These are phyloP conservation scores for Cystobasidium onofrii DNA, from an alignment of 768 basidiomycete genomes.

Conservation along the genomic window DNA sequence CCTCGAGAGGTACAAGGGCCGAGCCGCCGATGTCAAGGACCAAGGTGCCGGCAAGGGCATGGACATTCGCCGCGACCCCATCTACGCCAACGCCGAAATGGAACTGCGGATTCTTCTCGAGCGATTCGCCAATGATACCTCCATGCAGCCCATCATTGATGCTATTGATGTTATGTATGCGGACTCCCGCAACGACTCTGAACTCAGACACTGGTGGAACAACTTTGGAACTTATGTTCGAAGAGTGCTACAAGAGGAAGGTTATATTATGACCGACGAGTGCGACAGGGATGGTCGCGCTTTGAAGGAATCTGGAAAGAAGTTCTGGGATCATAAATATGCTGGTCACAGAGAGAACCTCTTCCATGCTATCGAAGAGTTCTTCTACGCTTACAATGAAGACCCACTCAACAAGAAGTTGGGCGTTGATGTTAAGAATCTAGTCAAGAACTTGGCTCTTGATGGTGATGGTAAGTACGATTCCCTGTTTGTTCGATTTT, in stretches of 20 bases:
- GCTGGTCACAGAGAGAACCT: constrained; percentile 70
- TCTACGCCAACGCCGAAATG: constrained; percentile 50
- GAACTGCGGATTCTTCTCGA: constrained; percentile 71
- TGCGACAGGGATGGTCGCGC: constrained; percentile 59
- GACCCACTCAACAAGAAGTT: constrained; percentile 58
- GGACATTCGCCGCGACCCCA: constrained; percentile 51
- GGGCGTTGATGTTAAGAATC: constrained; percentile 60
- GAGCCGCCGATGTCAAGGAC: constrained; percentile 50
- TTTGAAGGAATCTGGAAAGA: constrained; percentile 62
- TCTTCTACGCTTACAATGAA: constrained; percentile 74
- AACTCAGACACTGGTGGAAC: constrained; percentile 49
- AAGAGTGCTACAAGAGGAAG: constrained; percentile 41
- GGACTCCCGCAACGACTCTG: constrained; percentile 66
- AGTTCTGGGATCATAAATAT: constrained; percentile 67
- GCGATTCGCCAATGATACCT: constrained; percentile 71
- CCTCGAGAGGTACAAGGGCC: constrained; percentile 46
- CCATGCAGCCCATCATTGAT: constrained; percentile 61
- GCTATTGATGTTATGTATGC: constrained; percentile 63
- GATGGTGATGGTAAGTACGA: constrained; percentile 56
- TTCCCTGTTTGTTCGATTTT: too few relatives aligned
- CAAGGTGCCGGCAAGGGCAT: constrained; percentile 46
- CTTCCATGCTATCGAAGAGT: constrained; percentile 61
- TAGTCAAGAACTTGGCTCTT: constrained; percentile 72
- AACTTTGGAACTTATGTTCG: constrained; percentile 41
- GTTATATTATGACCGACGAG: constrained; percentile 68